Conservation (phyloP, 345 rosid genomes). For the Populus euphratica region DNA sequence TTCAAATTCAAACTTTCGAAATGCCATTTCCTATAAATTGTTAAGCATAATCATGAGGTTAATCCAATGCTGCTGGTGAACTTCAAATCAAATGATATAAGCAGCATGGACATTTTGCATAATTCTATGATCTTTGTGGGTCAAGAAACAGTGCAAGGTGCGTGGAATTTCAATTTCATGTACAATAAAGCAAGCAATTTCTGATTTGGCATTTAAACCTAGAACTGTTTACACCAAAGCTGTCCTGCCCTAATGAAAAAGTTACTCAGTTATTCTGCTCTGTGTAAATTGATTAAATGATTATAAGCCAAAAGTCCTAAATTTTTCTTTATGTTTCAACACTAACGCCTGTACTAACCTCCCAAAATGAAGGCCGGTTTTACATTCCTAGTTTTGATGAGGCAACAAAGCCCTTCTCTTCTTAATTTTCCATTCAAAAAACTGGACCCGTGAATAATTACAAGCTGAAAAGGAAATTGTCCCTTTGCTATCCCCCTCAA, state of each 20-base stretch:
- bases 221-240: not conserved
- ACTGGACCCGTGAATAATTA: not conserved
- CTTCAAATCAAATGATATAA: too few relatives aligned
- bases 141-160: not conserved
- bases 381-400: not conserved
- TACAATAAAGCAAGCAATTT: not conserved
- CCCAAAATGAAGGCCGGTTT: not conserved
- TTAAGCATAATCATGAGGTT: too few relatives aligned
- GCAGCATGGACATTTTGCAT: too few relatives aligned
- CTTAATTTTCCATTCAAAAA: not conserved
- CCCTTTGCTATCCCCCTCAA: too few relatives aligned
- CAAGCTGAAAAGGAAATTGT: too few relatives aligned
- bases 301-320: not conserved
- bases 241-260: constrained; percentile 6
- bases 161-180: not conserved
- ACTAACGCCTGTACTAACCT: not conserved
- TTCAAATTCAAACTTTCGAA: constrained; percentile 36
- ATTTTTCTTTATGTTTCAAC: not conserved
- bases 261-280: constrained; percentile 5
- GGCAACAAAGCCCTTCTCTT: not conserved
- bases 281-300: not conserved
- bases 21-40: not conserved
- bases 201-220: constrained; percentile 8
- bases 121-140: too few relatives aligned
- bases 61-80: too few relatives aligned